phyloP scores from a whole-genome alignment of 2,329 filamentous ascomycete species.

The Hymenoscyphus scutula region DNA sequence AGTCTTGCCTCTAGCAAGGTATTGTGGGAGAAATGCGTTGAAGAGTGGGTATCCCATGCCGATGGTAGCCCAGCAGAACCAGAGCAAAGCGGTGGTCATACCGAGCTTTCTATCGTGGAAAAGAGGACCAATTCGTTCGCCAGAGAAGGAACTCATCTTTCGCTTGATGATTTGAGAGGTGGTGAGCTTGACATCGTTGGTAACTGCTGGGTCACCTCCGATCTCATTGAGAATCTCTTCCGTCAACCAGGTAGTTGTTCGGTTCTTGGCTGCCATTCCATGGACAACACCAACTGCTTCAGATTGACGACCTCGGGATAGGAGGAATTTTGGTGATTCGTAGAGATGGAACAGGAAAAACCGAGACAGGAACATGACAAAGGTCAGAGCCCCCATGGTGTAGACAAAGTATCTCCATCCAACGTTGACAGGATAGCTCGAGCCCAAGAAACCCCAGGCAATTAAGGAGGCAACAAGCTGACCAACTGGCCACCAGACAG shows the following conservation, averaged over 20 bases:
- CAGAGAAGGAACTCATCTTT: constrained; percentile 65
- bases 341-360: constrained; percentile 80
- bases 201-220: constrained; percentile 38
- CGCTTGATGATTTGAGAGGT: constrained; percentile 24
- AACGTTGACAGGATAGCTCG: constrained; percentile 47
- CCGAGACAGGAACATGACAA: constrained; percentile 74
- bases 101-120: constrained; percentile 54
- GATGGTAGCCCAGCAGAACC: constrained; percentile 80
- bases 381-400: constrained; percentile 68
- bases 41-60: constrained; percentile 87
- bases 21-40: constrained; percentile 88
- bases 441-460: constrained; percentile 74
- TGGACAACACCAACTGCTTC: constrained; percentile 81
- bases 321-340: constrained; percentile 81
- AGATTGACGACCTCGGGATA: constrained; percentile 71
- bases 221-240: constrained; percentile 63
- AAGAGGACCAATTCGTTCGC: constrained; percentile 64
- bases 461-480: constrained; percentile 70
- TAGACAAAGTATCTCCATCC: constrained; percentile 76
- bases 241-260: constrained; percentile 70
- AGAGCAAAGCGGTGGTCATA: constrained; percentile 56
- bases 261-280: constrained; percentile 72
- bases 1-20: constrained; percentile 60
- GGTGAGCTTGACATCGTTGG: constrained; percentile 16
- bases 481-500: constrained; percentile 83